Evolutionary conservation across 495 filamentous ascomycete genomes (phyloP).

Genomic region (Patellaria atrata): DNA sequence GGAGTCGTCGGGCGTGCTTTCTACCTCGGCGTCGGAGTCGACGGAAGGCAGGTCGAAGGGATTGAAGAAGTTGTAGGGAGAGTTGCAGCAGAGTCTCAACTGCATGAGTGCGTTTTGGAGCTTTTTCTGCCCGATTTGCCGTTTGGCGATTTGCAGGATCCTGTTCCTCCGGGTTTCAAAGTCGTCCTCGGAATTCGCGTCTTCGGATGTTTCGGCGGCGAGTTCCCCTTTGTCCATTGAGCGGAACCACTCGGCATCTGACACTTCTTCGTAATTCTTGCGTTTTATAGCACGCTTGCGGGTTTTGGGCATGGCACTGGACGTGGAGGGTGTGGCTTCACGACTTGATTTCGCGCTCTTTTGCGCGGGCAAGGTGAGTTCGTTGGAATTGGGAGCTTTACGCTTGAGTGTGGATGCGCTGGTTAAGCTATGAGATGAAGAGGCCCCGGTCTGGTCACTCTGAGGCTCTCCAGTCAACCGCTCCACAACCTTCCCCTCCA

Average conservation of each 20-base stretch:
- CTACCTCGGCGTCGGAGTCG: slow-evolving; percentile 26
- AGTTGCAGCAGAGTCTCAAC: slow-evolving; percentile 82
- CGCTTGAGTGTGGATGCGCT: slow-evolving; percentile 41
- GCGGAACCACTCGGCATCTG: slow-evolving; percentile 54
- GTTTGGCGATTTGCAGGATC: slow-evolving; percentile 68
- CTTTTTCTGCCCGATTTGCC: slow-evolving; percentile 80
- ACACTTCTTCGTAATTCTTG: slow-evolving; percentile 57
- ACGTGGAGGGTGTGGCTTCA: slow-evolving; percentile 49
- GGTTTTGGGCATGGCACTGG: slow-evolving; percentile 28
- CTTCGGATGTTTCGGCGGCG: slow-evolving; percentile 12
- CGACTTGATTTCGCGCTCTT: slow-evolving; percentile 65
- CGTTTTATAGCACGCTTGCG: slow-evolving; percentile 34
- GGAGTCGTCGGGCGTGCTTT: slow-evolving; percentile 46
- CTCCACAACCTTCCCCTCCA: slow-evolving; percentile 76
- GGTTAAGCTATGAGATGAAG: slow-evolving; percentile 17
- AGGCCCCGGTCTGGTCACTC: slow-evolving; percentile 14
- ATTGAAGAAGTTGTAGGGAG: slow-evolving; percentile 92
- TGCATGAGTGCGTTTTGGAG: slow-evolving; percentile 91
- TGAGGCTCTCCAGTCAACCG: slow-evolving; percentile 28
- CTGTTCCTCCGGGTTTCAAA: slow-evolving; percentile 54
- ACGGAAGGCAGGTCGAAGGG: slow-evolving; percentile 46
- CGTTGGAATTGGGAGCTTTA: slow-evolving; percentile 37
- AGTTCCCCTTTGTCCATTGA: slow-evolving; percentile 42
- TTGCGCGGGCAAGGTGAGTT: too few relatives aligned
- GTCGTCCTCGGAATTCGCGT: slow-evolving; percentile 34